These are phyloP conservation scores for Mortierella claussenii DNA, from an alignment of 192 early-diverging fungal species.

Conservation along the genomic window DNA sequence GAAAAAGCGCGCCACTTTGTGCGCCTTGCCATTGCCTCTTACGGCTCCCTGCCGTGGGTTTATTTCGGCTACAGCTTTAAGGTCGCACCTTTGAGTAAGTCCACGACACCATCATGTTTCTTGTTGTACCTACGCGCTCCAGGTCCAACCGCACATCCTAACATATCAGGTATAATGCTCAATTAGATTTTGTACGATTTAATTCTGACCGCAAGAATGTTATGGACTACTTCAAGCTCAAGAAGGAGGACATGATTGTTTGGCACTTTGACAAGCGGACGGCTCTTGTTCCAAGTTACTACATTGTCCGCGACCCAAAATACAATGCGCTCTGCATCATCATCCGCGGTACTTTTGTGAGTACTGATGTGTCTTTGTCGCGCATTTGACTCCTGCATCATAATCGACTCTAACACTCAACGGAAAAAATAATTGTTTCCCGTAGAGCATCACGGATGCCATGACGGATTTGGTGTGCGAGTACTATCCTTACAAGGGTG, in stretches of 20 bases:
- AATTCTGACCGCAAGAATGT: conserved; percentile 55
- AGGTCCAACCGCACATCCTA: too few relatives aligned
- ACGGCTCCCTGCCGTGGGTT: conserved; percentile 47
- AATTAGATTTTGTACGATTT: conserved; percentile 55
- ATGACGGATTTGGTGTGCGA: conserved; percentile 57
- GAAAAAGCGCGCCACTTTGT: conserved; percentile 50
- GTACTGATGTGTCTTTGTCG: background rate
- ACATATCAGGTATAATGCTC: too few relatives aligned
- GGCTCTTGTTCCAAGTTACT: conserved; percentile 53
- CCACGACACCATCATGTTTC: too few relatives aligned
- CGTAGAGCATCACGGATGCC: conserved; percentile 53
- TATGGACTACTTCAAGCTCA: conserved; percentile 52
- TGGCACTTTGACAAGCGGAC: conserved; percentile 56
- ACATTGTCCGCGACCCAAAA: conserved; percentile 54
- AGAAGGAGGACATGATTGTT: conserved; percentile 55
- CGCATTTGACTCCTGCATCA: too few relatives aligned
- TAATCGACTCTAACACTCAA: too few relatives aligned
- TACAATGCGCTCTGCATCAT: conserved; percentile 53
- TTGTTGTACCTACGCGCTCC: too few relatives aligned
- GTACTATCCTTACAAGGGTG: conserved; percentile 56
- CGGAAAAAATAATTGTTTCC: background rate
- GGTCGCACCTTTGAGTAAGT: conserved; percentile 46
- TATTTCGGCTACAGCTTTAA: conserved; percentile 54
- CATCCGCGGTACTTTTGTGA: conserved; percentile 56
- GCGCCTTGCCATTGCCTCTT: conserved; percentile 55